Conservation (phyloP, 768 basidiomycete species). For the Dioszegia hungarica region DNA sequence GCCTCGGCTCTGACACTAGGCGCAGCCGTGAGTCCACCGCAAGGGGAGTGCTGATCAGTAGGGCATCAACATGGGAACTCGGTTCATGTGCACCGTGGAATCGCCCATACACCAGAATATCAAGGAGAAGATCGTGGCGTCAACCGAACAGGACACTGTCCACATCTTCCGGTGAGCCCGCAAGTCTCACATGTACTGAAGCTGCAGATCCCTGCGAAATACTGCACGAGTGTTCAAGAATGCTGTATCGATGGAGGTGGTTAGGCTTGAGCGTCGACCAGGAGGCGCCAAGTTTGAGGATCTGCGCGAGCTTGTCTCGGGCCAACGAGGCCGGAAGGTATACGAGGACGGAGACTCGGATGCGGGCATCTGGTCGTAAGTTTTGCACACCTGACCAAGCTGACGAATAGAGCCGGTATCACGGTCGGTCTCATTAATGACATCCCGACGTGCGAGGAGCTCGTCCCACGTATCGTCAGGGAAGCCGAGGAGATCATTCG, state of each 20-base stretch:
- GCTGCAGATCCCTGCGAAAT: conserved; percentile 21
- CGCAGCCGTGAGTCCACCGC: conserved; percentile 59
- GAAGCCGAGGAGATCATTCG: conserved; percentile 69
- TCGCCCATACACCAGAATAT: conserved; percentile 83
- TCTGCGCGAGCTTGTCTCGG: conserved; percentile 58
- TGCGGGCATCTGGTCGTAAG: conserved; percentile 71
- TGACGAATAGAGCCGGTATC: conserved; percentile 39
- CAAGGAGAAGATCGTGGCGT: conserved; percentile 80
- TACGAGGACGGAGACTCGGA: conserved; percentile 79
- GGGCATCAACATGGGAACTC: conserved; percentile 88
- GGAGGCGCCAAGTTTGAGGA: conserved; percentile 87
- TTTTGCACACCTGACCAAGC: background rate
- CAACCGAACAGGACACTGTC: conserved; percentile 70
- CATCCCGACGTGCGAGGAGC: conserved; percentile 71
- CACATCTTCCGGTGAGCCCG: conserved; percentile 70
- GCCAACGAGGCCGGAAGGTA: conserved; percentile 52
- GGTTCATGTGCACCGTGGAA: conserved; percentile 89
- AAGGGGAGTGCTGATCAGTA: conserved; percentile 36
- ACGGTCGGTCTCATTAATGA: conserved; percentile 62
- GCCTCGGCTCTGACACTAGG: conserved; percentile 77
- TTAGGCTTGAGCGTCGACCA: conserved; percentile 70
- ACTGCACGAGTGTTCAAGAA: conserved; percentile 53
- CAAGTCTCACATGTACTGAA: background rate
- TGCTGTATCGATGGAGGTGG: conserved; percentile 74
- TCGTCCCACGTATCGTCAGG: conserved; percentile 64